A percentile compares a stretch with the other conserved stretches of the same genome.
phyloP scores from a whole-genome alignment of 257 asterid genomes.

The Ilex asprella region DNA sequence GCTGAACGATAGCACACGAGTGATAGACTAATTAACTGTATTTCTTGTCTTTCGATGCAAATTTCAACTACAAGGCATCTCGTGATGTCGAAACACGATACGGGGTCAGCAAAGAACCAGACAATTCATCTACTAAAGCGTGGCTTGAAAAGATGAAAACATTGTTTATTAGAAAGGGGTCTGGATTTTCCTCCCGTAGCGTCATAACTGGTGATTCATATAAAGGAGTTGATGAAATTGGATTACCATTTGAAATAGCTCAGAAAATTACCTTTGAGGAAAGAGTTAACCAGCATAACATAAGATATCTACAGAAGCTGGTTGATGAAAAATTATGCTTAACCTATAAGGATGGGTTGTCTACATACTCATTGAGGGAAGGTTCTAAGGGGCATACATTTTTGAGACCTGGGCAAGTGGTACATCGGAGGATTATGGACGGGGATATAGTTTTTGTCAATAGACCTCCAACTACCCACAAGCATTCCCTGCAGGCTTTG shows the following conservation, averaged over 20 bases:
- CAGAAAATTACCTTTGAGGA: constrained; percentile 89
- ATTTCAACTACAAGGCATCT: constrained; percentile 53
- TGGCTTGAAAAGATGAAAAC: constrained; percentile 99
- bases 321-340: constrained; percentile 84
- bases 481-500: constrained; percentile 89
- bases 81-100: constrained; percentile 89
- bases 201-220: constrained; percentile 94
- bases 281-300: constrained; percentile 75
- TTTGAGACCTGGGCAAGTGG: constrained; percentile 87
- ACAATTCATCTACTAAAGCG: constrained; percentile 75
- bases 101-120: constrained; percentile 67
- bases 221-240: constrained; percentile 87
- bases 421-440: constrained; percentile 88
- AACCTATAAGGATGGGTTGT: constrained; percentile 68
- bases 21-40: constrained; percentile 4
- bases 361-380: constrained; percentile 76
- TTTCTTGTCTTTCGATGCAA: neutral
- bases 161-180: constrained; percentile 86
- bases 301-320: constrained; percentile 64
- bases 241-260: constrained; percentile 85
- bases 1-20: too few species aligned
- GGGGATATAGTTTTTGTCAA: constrained; percentile 91
- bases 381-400: constrained; percentile 94
- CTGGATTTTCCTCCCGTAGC: constrained; percentile 95
- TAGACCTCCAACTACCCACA: constrained; percentile 97